Evolutionary conservation across 1,284 basidiomycete genomes (phyloP), one percentile per base, ranked within the genome.

Genomic region (Cryptococcus sp.): DNA sequence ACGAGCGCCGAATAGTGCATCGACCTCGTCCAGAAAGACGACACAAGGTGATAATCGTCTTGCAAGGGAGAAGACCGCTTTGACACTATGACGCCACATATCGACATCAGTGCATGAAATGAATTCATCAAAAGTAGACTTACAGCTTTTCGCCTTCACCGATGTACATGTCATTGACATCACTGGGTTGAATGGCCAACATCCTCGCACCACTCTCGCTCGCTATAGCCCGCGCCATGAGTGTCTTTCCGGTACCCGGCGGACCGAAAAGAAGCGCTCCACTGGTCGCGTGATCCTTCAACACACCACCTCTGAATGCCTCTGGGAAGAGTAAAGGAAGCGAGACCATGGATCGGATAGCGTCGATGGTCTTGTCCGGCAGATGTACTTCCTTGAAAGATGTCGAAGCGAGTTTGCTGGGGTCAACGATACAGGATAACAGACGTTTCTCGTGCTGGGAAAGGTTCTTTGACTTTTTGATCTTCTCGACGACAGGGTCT

Each of bases 11-110:
- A 97, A 93, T 1, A 98, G 83, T 1, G 91, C 91, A 72, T 98
- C 94, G 55, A 97, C 90, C 78, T 98, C 94, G 76, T 98, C 94
- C 61, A 98, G 83, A 80, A 98, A 98, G 54, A 98, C 86, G 53
- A 98, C 92, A 67, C 93, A 95, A 0, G 94, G 94, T 2, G 93
- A 90, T 17, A 96, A 80, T 44, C 86, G 84, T 31, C 93, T 85
- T 2, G 94, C 94, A 35, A 97, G 84, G 41, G 88, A 87, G 79
- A 98, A 98, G 8, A 95, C 87, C 0, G 92, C 89, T 57, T 88
- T 87, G 47, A 97, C 90, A 11, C 65, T 70, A 40, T 17, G 7
- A 44, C 6, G 6, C 20, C 22, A 8, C 17, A 40, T 47, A 7
- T 27, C 13, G 49, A 50, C 38, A 60, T 53, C n/a, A 52, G 23